These are phyloP conservation scores for Volvox africanus DNA, from an alignment of 139 green algal species.

Conservation along the genomic window DNA sequence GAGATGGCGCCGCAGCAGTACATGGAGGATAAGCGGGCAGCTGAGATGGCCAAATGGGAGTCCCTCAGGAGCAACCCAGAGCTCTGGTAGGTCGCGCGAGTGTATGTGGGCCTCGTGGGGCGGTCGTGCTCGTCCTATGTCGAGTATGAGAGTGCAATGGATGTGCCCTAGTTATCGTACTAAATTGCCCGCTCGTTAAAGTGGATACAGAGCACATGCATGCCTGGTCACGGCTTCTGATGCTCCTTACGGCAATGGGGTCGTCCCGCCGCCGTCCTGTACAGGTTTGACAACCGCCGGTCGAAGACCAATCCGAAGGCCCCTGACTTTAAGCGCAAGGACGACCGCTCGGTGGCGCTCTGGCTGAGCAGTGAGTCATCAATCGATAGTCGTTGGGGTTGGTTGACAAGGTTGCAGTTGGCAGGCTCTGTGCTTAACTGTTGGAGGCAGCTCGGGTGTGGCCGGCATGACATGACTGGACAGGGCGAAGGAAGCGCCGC, in stretches of 20 bases:
- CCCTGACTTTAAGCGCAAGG: constrained; percentile 69
- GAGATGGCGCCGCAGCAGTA: not conserved
- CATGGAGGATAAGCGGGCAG: not conserved
- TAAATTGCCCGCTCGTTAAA: no score
- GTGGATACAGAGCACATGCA: no score
- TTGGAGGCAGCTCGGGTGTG: no score
- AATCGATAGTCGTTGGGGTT: not conserved
- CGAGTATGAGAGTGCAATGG: no score
- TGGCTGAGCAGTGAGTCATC: constrained; percentile 46
- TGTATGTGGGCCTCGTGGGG: no score
- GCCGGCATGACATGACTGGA: no score
- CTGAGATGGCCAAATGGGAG: constrained; percentile 15
- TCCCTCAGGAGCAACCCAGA: constrained; percentile 30
- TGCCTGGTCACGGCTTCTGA: no score
- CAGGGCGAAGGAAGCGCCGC: not conserved
- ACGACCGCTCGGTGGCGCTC: constrained; percentile 25
- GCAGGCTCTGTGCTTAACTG: not conserved
- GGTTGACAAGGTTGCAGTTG: not conserved
- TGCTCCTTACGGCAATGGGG: no score
- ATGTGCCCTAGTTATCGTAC: no score
- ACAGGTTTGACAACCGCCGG: constrained; percentile 66
- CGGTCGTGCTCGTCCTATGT: no score
- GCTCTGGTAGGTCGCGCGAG: not conserved
- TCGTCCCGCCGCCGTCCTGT: not conserved
- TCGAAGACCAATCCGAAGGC: constrained; percentile 56